Percentiles rank a stretch among this genome's conserved stretches.
phyloP scores from a whole-genome alignment of 2,329 filamentous ascomycete genomes.

The Ramularia endophylla region DNA sequence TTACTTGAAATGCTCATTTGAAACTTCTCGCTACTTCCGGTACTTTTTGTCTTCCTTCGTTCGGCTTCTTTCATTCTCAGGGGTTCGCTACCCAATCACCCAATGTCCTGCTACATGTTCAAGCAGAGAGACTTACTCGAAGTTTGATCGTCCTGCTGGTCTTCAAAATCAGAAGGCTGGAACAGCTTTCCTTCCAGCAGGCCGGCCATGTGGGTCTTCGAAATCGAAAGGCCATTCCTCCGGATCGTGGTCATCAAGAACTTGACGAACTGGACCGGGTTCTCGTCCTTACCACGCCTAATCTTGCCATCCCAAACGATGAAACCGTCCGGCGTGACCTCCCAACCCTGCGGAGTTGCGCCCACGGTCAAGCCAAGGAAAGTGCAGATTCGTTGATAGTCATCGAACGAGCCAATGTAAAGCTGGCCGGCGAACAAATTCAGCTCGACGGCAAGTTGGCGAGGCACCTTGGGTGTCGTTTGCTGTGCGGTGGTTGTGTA shows the following conservation, averaged over 20 bases:
- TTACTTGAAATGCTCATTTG: too few species aligned
- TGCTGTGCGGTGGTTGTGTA: slow-evolving; percentile 23
- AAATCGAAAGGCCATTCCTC: slow-evolving; percentile 19
- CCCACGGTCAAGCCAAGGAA: slow-evolving; percentile 13
- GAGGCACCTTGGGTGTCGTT: slow-evolving; percentile 9
- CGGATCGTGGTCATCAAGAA: slow-evolving; percentile 18
- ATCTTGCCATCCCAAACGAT: slow-evolving; percentile 14
- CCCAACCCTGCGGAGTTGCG: slow-evolving; percentile 10
- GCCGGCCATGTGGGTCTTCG: slow-evolving; percentile 23
- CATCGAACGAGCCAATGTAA: slow-evolving; percentile 49
- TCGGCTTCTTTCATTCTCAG: too few species aligned
- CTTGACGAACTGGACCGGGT: slow-evolving; percentile 22
- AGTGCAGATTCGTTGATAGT: slow-evolving; percentile 42
- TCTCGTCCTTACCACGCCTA: slow-evolving; percentile 11
- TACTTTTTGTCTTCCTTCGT: too few species aligned
- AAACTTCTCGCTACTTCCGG: too few species aligned
- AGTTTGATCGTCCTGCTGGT: too few species aligned
- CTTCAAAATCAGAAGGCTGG: slow-evolving; percentile 8
- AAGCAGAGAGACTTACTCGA: too few species aligned
- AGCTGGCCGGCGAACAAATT: slow-evolving; percentile 65
- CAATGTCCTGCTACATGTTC: too few species aligned
- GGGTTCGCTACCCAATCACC: too few species aligned
- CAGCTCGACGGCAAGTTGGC: slow-evolving; percentile 42
- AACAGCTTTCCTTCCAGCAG: slow-evolving; percentile 21
- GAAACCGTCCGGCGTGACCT: slow-evolving; percentile 19